phyloP scores from a whole-genome alignment of 441 rosid species.

The Jatropha podagrica region DNA sequence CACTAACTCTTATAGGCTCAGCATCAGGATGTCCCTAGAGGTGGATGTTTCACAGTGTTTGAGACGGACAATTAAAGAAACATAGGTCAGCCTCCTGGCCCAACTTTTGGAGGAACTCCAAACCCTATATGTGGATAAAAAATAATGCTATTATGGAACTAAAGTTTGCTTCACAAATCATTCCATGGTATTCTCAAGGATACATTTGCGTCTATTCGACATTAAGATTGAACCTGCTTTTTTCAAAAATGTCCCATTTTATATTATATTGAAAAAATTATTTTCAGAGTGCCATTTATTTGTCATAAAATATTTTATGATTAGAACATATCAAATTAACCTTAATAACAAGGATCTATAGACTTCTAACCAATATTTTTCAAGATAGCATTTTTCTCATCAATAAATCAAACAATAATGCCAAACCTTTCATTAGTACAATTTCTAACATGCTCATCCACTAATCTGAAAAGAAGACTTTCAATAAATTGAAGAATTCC shows the following conservation, averaged over 20 bases:
- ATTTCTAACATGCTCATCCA: conserved; percentile 2
- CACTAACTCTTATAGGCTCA: conserved; percentile 42
- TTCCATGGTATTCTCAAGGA: conserved; percentile 12
- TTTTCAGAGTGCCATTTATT: no score
- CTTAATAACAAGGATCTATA: no score
- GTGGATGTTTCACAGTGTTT: conserved; percentile 2
- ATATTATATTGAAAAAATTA: no score
- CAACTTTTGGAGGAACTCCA: conserved; percentile 13
- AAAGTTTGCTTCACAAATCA: conserved; percentile 9
- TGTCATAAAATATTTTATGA: no score
- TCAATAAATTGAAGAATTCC: conserved; percentile 1
- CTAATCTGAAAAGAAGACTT: background rate
- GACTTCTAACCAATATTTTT: no score
- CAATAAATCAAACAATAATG: no score
- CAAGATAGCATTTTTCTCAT: no score
- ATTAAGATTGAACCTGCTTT: no score
- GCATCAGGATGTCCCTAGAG: conserved; percentile 63
- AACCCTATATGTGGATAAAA: conserved; percentile 4
- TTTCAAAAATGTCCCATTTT: no score
- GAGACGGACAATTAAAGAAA: conserved; percentile 12
- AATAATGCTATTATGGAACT: conserved; percentile 10
- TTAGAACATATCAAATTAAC: no score
- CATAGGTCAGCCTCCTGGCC: conserved; percentile 13
- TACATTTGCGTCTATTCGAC: background rate
- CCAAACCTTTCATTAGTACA: background rate